These are phyloP conservation scores for Colletotrichum euphorbiae DNA, from an alignment of 2,329 filamentous ascomycete genomes.

Conservation along the genomic window DNA sequence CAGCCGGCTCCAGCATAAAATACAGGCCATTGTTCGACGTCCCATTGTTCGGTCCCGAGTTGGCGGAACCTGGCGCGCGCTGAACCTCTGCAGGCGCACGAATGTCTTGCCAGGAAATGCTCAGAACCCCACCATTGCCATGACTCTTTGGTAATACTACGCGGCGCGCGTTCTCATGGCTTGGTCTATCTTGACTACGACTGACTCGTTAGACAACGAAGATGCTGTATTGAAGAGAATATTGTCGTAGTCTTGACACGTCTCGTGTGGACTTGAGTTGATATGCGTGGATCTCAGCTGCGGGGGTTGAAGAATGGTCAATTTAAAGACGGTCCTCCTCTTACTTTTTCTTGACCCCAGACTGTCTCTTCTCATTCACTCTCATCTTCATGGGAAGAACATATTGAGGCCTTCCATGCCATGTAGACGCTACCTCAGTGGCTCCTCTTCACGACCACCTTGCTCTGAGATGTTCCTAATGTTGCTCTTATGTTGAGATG, in stretches of 20 bases:
- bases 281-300: too few species aligned
- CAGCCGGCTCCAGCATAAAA: not conserved
- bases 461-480: too few species aligned
- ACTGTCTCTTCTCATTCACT: too few species aligned
- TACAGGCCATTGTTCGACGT: not conserved
- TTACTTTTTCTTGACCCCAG: too few species aligned
- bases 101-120: conserved; percentile 29
- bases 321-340: too few species aligned
- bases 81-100: conserved; percentile 30
- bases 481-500: too few species aligned
- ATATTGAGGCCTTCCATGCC: too few species aligned
- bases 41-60: not conserved
- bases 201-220: conserved; percentile 1
- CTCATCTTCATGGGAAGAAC: not conserved
- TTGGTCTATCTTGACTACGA: conserved; percentile 1
- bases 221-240: not conserved
- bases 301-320: too few species aligned
- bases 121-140: conserved; percentile 16
- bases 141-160: conserved; percentile 13
- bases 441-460: too few species aligned
- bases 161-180: not conserved
- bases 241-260: not conserved
- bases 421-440: too few species aligned
- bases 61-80: conserved; percentile 17
- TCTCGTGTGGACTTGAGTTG: not conserved